Conservation (phyloP, 23 red algal genomes). For the Cyanidiococcus yangmingshanensis region DNA sequence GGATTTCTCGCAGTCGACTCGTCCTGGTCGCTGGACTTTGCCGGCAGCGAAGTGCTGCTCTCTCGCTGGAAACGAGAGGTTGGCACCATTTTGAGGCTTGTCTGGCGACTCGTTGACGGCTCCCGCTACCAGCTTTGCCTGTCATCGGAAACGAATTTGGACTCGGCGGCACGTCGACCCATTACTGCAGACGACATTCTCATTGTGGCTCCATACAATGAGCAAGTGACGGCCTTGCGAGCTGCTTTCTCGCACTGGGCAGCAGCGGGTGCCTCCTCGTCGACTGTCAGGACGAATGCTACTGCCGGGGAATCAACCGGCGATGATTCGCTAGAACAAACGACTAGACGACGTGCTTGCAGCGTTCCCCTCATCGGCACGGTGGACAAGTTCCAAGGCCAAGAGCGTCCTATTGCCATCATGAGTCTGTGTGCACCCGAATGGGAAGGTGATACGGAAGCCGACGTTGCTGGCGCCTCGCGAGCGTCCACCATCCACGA, state of each 20-base stretch:
- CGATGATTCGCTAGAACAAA: no score
- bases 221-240: slow-evolving; percentile 40
- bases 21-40: not conserved
- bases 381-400: slow-evolving; percentile 89
- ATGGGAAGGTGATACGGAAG: not conserved
- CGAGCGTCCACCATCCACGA: slow-evolving; percentile 13
- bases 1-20: not conserved
- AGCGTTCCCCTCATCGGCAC: slow-evolving; percentile 47
- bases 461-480: not conserved
- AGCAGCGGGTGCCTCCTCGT: no score
- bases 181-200: slow-evolving; percentile 48
- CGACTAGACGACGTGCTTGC: no score
- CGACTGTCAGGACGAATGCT: not conserved
- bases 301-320: not conserved
- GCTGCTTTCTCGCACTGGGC: slow-evolving; percentile 22
- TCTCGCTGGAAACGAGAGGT: not conserved
- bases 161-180: not conserved
- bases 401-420: slow-evolving; percentile 57
- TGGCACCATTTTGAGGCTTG: not conserved
- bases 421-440: slow-evolving; percentile 38
- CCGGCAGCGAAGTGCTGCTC: not conserved
- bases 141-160: not conserved
- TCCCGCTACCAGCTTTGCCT: not conserved
- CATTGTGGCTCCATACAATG: slow-evolving; percentile 78
- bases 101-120: not conserved